Evolutionary conservation across 176 grass and related monocot species (phyloP), one percentile per base, ranked within the genome.

Genomic region (Oryza glaberrima): DNA sequence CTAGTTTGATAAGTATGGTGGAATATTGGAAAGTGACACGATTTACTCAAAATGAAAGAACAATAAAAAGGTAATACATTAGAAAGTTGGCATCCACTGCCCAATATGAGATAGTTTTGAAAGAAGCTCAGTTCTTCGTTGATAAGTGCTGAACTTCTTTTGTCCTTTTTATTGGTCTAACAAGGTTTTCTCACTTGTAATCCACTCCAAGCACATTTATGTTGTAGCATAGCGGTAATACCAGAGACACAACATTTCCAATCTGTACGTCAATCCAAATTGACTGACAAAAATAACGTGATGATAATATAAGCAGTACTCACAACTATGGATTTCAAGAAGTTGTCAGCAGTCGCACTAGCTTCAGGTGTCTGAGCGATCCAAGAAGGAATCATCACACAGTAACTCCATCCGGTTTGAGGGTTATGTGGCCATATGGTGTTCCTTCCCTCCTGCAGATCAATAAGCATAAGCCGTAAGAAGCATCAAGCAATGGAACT

Each of bases 361-460:
- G 90, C 82, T 86, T 99, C 97, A 25, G 87, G 81, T 77, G 93
- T 82, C 87, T 94, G 83, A 54, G 93, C 79, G 28, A 82, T 96
- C 97, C 97, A 99, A 84, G 97, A 99, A 81, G 97, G 97, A 54
- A 99, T 75, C 40, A 85, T 94, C 72, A 99, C 92, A 88, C 97
- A 99, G 87, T 94, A 99, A 88, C 97, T 99, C 91, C 92, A 99
- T 23, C 97, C 97, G 25, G 91, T 96, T 87, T 90, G 97, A 81
- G 90, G 91, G 77, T 96, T 96, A 88, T 99, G 97, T 80, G 97
- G 97, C 97, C 97, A 99, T 48, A 96, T 22, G 45, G 97, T 94
- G 40, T 91, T 96, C 84, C 84, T 96, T 73, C 97, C 97, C 84
- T 96, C 94, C 97, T 99, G 87, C 49, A 66, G 36, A 44, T 49